A percentile compares a stretch with the other conserved stretches of the same genome.
These are phyloP conservation scores for Malbranchea cinnamomea DNA, from an alignment of 2,329 filamentous ascomycete genomes.

Conservation along the genomic window DNA sequence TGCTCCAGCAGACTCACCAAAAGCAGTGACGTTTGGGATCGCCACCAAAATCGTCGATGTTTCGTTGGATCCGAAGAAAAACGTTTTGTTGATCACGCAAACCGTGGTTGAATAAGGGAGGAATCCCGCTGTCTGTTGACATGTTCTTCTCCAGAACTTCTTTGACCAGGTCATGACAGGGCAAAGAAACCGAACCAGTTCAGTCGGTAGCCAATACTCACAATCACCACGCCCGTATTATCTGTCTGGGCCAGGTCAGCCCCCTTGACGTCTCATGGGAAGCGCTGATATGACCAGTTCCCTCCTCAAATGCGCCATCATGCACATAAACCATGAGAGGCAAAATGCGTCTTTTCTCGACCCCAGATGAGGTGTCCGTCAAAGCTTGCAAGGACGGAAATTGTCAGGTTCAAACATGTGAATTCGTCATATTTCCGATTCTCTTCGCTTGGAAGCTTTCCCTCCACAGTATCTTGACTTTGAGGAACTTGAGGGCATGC, in stretches of 20 bases:
- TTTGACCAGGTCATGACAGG: conserved; percentile 9
- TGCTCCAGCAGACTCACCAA: too few species aligned
- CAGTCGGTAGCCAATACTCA: conserved; percentile 2
- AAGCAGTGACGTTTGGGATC: too few species aligned
- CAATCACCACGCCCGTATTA: conserved; percentile 2
- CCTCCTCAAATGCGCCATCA: conserved; percentile 4
- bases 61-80: too few species aligned
- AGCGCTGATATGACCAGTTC: conserved; percentile 7
- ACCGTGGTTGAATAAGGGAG: too few species aligned
- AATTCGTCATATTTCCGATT: neutral
- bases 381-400: conserved; percentile 4
- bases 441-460: neutral
- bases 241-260: conserved; percentile 6
- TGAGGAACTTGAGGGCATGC: conserved; percentile 6
- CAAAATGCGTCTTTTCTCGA: neutral
- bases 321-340: conserved; percentile 1
- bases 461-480: conserved; percentile 4
- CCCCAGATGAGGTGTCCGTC: too few species aligned
- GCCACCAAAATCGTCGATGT: too few species aligned
- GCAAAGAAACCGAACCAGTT: conserved; percentile 3
- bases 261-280: conserved; percentile 5
- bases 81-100: too few species aligned
- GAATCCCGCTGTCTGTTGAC: neutral
- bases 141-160: conserved; percentile 5
- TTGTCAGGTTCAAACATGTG: conserved; percentile 6